Evolutionary conservation across 768 basidiomycete species (phyloP).

Genomic region (Roridomyces roridus): DNA sequence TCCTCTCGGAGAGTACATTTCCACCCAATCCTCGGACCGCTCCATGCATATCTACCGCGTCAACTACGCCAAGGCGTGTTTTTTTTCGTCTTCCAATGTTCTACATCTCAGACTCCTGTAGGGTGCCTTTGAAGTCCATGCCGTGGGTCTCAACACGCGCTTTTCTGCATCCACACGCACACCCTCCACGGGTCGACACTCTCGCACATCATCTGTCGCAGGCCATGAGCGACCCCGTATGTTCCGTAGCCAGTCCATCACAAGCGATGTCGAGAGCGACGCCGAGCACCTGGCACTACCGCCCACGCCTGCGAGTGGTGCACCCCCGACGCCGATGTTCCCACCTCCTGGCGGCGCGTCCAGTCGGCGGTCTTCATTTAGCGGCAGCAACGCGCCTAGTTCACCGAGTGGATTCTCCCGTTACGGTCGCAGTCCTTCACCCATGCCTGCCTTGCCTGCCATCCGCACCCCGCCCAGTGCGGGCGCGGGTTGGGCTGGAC

Average conservation of each 20-base stretch:
- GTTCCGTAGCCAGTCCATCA: conserved; percentile 72
- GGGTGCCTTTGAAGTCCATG: conserved; percentile 87
- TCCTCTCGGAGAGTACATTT: conserved; percentile 95
- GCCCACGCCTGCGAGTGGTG: background rate
- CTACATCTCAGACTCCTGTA: conserved; percentile 35
- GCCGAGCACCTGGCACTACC: conserved; percentile 50
- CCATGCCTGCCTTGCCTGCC: conserved; percentile 92
- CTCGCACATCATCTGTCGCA: conserved; percentile 9
- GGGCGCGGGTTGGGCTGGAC: conserved; percentile 12
- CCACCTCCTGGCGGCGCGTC: conserved; percentile 69
- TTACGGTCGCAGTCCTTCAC: conserved; percentile 85
- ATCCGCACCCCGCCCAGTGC: conserved; percentile 73
- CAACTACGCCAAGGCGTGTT: conserved; percentile 53
- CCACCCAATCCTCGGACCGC: conserved; percentile 95
- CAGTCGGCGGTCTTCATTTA: conserved; percentile 74
- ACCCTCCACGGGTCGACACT: conserved; percentile 2
- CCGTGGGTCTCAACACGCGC: conserved; percentile 86
- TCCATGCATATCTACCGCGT: conserved; percentile 95
- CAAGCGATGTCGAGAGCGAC: conserved; percentile 86
- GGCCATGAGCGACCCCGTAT: conserved; percentile 53
- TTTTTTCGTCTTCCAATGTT: background rate
- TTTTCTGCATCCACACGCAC: conserved; percentile 63
- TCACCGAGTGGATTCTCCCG: conserved; percentile 56
- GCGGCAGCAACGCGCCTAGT: conserved; percentile 79
- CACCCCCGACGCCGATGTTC: conserved; percentile 46